Conservation (phyloP, 2,329 filamentous ascomycete genomes). For the Truncatella angustata region DNA sequence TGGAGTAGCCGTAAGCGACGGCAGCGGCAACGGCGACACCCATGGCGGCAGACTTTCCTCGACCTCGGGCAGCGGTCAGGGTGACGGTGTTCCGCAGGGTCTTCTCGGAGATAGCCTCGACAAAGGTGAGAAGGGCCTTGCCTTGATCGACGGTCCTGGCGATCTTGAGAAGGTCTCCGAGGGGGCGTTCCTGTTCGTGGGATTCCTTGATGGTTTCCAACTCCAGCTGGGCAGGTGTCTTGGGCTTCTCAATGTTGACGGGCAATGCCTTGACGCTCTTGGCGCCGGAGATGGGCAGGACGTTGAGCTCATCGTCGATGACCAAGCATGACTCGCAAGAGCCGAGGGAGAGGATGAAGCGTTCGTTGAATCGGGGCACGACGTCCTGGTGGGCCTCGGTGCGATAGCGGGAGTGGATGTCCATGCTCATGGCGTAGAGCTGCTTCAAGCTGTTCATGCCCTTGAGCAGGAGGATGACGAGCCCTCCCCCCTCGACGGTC, state of each 20-base stretch:
- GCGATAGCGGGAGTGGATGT: slow-evolving; percentile 92
- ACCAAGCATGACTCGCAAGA: slow-evolving; percentile 93
- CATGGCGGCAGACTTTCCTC: slow-evolving; percentile 94
- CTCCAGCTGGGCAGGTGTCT: slow-evolving; percentile 70
- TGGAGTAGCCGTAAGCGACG: slow-evolving; percentile 94
- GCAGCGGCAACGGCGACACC: slow-evolving; percentile 93
- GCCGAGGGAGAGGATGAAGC: slow-evolving; percentile 93
- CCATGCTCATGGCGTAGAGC: slow-evolving; percentile 95
- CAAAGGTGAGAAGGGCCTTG: slow-evolving; percentile 94
- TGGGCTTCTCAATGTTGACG: slow-evolving; percentile 69
- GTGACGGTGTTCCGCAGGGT: slow-evolving; percentile 91
- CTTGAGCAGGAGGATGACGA: slow-evolving; percentile 88
- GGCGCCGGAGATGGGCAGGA: slow-evolving; percentile 92
- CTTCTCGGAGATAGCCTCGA: slow-evolving; percentile 95
- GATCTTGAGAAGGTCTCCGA: slow-evolving; percentile 79
- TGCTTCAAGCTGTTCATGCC: slow-evolving; percentile 97
- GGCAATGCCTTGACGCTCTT: slow-evolving; percentile 84
- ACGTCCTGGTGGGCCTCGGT: slow-evolving; percentile 97
- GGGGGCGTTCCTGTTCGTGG: slow-evolving; percentile 78
- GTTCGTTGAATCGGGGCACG: slow-evolving; percentile 93
- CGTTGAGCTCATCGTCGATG: slow-evolving; percentile 96
- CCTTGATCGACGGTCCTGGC: slow-evolving; percentile 93
- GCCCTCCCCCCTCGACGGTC: slow-evolving; percentile 92
- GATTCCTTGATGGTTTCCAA: slow-evolving; percentile 85
- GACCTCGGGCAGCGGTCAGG: slow-evolving; percentile 87